These are phyloP conservation scores for Daldinia caldariorum DNA, from an alignment of 495 filamentous ascomycete species.

Conservation along the genomic window DNA sequence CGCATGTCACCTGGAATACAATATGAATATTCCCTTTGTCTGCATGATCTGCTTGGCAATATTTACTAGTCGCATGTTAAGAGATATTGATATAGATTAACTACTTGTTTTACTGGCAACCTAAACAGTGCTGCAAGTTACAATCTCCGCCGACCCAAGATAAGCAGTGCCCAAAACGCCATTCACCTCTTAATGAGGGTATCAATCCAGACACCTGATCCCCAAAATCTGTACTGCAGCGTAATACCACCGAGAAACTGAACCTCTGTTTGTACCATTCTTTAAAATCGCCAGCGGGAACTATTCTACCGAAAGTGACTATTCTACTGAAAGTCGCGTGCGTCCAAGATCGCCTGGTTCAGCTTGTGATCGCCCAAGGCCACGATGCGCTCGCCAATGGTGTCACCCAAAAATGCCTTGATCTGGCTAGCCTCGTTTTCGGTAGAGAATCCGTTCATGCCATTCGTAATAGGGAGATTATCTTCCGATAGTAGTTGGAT, in stretches of 20 bases:
- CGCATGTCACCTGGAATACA: slow-evolving; percentile 23
- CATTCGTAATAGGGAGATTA: slow-evolving; percentile 32
- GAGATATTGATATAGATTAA: neutral
- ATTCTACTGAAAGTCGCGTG: slow-evolving; percentile 42
- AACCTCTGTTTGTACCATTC: neutral
- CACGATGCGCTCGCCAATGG: slow-evolving; percentile 68
- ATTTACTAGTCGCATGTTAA: neutral
- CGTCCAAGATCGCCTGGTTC: slow-evolving; percentile 62
- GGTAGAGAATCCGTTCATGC: slow-evolving; percentile 45
- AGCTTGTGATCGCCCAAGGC: slow-evolving; percentile 61
- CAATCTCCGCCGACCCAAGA: neutral
- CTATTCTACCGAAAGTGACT: slow-evolving; percentile 23
- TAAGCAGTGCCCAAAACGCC: slow-evolving; percentile 2
- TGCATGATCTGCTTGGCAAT: neutral
- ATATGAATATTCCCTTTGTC: slow-evolving; percentile 17
- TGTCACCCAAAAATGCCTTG: slow-evolving; percentile 64
- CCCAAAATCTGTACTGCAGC: neutral
- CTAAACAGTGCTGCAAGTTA: neutral
- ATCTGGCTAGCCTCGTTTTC: slow-evolving; percentile 62
- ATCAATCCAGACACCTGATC: slow-evolving; percentile 30
- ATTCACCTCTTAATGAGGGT: slow-evolving; percentile 14
- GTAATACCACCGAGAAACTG: neutral
- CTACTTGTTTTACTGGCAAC: neutral
- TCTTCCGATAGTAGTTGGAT: slow-evolving; percentile 56
- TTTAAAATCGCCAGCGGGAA: neutral